Evolutionary conservation across 106 monocot species (phyloP), one percentile per base, ranked within the genome.

Genomic region (Phalaenopsis aphrodite): DNA sequence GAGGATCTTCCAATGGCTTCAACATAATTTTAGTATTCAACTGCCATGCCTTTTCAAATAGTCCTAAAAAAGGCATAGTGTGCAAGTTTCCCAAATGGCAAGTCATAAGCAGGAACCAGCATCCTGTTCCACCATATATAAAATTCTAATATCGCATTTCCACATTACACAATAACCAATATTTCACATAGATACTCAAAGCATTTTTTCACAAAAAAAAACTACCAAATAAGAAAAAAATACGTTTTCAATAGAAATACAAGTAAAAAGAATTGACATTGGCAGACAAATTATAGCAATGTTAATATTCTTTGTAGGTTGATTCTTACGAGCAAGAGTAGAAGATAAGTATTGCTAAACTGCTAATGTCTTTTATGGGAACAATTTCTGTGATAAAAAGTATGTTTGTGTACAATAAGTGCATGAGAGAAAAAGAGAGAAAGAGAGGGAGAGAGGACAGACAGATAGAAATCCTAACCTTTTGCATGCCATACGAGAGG

Each of bases 401-500:
- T 39, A 2, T 69, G 38, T 69, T 38, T 69, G 69, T 1, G 8
- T 12, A 0, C 30, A 30, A 30, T 30, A 30, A 0, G 38, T 75
- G 8, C 55, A 43, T 77, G 11, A 37, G 66, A 7, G 30, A 30
- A 36, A 37, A 45, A 5, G 30, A 37, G 11, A 77, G 3, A 67
- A 19, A 73, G 21, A 3, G 37, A 75, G 30, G 30, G 30, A 73
- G 21, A 3, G 37, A 75, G 30, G 30, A 30, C 30, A 30, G 30
- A 30, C 30, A 30, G 0, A 30, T 30, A 30, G 30, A n/a, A 10
- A 66, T 75, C 43, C 42, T 14, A 56, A 93, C 97, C 97, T 94
- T 46, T 88, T 97, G 64, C 97, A 92, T 19, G 86, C 94, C n/a
- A n/a, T n/a, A 94, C 86, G 19, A 97, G 88, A 14, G 97, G 97